Evolutionary conservation across 2,329 filamentous ascomycete genomes (phyloP), one percentile per base, ranked within the genome.

Genomic region (Capronia americana): DNA sequence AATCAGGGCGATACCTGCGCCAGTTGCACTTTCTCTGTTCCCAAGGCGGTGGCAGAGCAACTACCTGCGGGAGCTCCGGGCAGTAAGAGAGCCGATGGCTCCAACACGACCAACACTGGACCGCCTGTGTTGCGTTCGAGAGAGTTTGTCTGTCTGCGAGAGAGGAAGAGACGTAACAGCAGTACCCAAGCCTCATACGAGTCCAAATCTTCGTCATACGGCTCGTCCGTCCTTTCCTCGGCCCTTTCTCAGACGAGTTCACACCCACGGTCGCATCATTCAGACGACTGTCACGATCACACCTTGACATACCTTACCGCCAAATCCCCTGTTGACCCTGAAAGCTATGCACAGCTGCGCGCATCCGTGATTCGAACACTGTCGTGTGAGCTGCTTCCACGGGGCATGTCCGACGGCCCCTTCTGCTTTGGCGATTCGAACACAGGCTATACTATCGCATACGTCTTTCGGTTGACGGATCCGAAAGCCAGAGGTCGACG

Each of bases 241-340:
- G 61, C 67, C 24, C 77, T 79, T 62, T 73, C 73, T n/a, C 63
- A 64, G 20, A 63, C 69, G 32, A 53, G 54, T 12, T 67, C 62
- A 3, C 59, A 59, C 79, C 58, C 82, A 79, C 61, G 38, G 44
- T 64, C 55, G 23, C 58, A 61, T 26, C 55, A 64, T 44, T 55
- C 66, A 38, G 67, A 66, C 54, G 57, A 70, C 63, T 81, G 80
- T 67, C 85, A 87, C 70, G 82, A 83, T 10, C 85, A 87, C 69
- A 84, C 83, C 23, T 74, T 87, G 57, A 86, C 83, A 67, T 87
- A 87, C 73, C 79, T 87, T 53, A 86, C 85, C n/a, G 82, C 85
- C 38, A 84, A 83, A 61, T 84, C 84, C 30, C 85, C 85, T 6
- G 79, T 82, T 23, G 83, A 84, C 38, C 82, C 84, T 11, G 78